A percentile compares a stretch with the other conserved stretches of the same genome.
phyloP scores from a whole-genome alignment of 306 rosid genomes.

The Canavalia gladiata region DNA sequence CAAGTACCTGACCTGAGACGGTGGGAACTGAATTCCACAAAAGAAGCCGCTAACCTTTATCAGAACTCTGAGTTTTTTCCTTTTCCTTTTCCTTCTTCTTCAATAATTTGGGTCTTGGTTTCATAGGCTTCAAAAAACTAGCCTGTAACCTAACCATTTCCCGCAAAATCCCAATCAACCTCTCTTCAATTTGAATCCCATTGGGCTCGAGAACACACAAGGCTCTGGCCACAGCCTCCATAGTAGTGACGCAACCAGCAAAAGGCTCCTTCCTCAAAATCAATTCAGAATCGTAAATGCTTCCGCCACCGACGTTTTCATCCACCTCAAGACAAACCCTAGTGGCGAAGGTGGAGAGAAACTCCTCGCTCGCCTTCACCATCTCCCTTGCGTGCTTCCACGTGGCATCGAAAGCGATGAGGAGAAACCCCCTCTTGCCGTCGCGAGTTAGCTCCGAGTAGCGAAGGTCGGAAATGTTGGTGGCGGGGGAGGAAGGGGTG shows the following conservation, averaged over 20 bases:
- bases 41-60: slow-evolving; percentile 16
- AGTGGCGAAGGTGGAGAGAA: slow-evolving; percentile 60
- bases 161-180: slow-evolving; percentile 64
- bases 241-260: slow-evolving; percentile 79
- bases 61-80: slow-evolving; percentile 40
- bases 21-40: background rate
- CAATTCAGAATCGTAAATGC: slow-evolving; percentile 81
- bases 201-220: slow-evolving; percentile 71
- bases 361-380: slow-evolving; percentile 86
- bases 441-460: background rate
- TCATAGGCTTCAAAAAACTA: slow-evolving; percentile 68
- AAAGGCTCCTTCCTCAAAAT: slow-evolving; percentile 85
- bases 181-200: slow-evolving; percentile 66
- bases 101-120: slow-evolving; percentile 69
- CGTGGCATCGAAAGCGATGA: slow-evolving; percentile 86
- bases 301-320: slow-evolving; percentile 64
- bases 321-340: slow-evolving; percentile 78
- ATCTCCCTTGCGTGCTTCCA: slow-evolving; percentile 97
- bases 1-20: background rate
- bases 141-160: slow-evolving; percentile 84
- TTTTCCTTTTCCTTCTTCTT: slow-evolving; percentile 55
- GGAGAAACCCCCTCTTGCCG: slow-evolving; percentile 40
- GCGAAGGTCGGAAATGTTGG: slow-evolving; percentile 51
- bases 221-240: slow-evolving; percentile 90
- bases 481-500: slow-evolving; percentile 61